Conservation (phyloP, 768 basidiomycete species). For the Paxillus ammoniavirescens region DNA sequence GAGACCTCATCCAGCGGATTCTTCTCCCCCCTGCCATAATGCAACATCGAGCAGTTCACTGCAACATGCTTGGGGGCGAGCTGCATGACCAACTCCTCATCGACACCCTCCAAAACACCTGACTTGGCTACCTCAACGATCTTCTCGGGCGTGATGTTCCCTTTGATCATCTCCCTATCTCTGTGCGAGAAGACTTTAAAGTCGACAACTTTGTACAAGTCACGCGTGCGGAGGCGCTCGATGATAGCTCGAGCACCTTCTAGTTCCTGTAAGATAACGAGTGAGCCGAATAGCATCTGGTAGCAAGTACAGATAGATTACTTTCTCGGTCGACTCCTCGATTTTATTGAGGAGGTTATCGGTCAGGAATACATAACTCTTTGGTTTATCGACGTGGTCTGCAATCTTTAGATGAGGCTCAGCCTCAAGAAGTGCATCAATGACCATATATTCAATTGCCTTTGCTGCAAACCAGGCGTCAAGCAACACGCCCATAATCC, state of each 20-base stretch:
- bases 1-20: slow-evolving; percentile 69
- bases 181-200: slow-evolving; percentile 48
- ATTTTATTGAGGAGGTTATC: slow-evolving; percentile 66
- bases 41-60: slow-evolving; percentile 63
- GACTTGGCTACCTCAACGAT: slow-evolving; percentile 45
- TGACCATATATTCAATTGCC: slow-evolving; percentile 83
- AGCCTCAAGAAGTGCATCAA: slow-evolving; percentile 71
- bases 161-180: slow-evolving; percentile 24
- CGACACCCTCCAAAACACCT: slow-evolving; percentile 21
- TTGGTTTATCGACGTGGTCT: slow-evolving; percentile 51
- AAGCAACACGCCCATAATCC: neutral
- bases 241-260: slow-evolving; percentile 57
- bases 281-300: too few relatives aligned
- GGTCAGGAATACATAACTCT: slow-evolving; percentile 61
- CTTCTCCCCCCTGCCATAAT: slow-evolving; percentile 70
- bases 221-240: slow-evolving; percentile 56
- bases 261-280: slow-evolving; percentile 47
- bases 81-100: slow-evolving; percentile 29
- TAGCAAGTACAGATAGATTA: neutral
- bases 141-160: slow-evolving; percentile 34
- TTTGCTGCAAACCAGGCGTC: slow-evolving; percentile 44
- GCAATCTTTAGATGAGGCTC: slow-evolving; percentile 66
- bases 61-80: slow-evolving; percentile 53
- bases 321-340: slow-evolving; percentile 44
- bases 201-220: slow-evolving; percentile 72